Evolutionary conservation across 257 asterid genomes (phyloP).

Genomic region (Penstemon newberryi): DNA sequence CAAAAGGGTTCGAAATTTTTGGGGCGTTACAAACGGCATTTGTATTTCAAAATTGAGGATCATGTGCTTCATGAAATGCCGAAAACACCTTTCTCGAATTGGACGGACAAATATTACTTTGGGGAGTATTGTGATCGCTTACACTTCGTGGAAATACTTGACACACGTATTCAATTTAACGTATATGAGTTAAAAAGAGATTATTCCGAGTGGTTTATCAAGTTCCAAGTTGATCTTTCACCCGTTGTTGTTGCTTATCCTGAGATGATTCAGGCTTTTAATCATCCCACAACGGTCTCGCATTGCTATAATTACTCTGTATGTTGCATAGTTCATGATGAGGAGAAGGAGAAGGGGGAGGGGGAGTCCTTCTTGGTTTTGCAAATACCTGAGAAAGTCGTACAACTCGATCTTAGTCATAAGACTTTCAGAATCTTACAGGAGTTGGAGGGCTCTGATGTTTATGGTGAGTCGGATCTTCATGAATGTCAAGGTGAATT

Average conservation of each 20-base stretch:
- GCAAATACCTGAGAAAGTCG: slow-evolving; percentile 23
- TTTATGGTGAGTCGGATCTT: neutral
- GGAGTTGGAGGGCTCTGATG: slow-evolving; percentile 4
- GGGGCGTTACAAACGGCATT: neutral
- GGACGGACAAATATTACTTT: slow-evolving; percentile 13
- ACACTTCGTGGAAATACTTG: slow-evolving; percentile 21
- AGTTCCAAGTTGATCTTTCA: slow-evolving; percentile 25
- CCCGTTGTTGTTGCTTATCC: slow-evolving; percentile 21
- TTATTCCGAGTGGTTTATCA: slow-evolving; percentile 35
- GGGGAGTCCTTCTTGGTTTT: slow-evolving; percentile 16
- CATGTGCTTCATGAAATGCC: slow-evolving; percentile 13
- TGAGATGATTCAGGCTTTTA: neutral
- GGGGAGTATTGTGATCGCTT: slow-evolving; percentile 35
- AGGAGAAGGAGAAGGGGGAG: neutral
- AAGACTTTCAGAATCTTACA: slow-evolving; percentile 15
- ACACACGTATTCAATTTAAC: neutral
- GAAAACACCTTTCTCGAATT: slow-evolving; percentile 11
- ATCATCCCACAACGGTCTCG: neutral
- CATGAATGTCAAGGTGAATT: neutral
- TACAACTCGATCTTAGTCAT: slow-evolving; percentile 2
- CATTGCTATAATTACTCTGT: neutral
- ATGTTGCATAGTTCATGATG: neutral
- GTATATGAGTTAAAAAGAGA: slow-evolving; percentile 33
- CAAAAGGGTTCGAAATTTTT: no score
- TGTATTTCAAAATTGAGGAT: slow-evolving; percentile 14